These are phyloP conservation scores for Aechmea fasciata DNA, from an alignment of 176 grass and related monocot genomes.

Conservation along the genomic window DNA sequence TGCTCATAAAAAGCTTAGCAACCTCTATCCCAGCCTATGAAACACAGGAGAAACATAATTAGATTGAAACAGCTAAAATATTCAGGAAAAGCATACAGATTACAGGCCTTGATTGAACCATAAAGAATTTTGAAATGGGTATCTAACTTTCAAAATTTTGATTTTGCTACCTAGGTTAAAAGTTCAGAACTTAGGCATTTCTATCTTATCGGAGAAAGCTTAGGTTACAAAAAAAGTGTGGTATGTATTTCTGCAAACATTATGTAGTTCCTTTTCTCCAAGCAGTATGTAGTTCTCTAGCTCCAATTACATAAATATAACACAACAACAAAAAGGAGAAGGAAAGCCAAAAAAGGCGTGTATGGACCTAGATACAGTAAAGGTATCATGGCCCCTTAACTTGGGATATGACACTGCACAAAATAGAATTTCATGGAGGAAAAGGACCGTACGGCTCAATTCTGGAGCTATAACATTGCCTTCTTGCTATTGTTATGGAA, in stretches of 20 bases:
- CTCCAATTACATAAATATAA: too few species aligned
- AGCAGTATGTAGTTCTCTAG: too few species aligned
- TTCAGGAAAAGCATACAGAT: background rate
- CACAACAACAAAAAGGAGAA: too few species aligned
- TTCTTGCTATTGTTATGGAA: background rate
- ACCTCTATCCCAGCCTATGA: slow-evolving; percentile 88
- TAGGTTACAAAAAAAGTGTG: too few species aligned
- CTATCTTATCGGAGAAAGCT: too few species aligned
- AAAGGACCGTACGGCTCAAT: background rate
- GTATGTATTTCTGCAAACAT: too few species aligned
- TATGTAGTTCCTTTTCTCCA: too few species aligned
- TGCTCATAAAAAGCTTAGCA: slow-evolving; percentile 87
- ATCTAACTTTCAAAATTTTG: too few species aligned
- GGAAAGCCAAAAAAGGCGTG: too few species aligned
- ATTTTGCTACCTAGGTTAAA: background rate
- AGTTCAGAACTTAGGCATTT: too few species aligned
- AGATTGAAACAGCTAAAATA: background rate
- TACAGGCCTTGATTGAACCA: background rate
- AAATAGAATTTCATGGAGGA: background rate
- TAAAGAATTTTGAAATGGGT: background rate
- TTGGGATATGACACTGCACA: background rate
- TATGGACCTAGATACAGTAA: background rate
- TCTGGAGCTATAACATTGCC: background rate
- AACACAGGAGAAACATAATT: slow-evolving; percentile 18
- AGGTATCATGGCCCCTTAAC: background rate